Percentiles rank a stretch among this genome's conserved stretches.
Evolutionary conservation across 2,329 filamentous ascomycete genomes (phyloP).

Genomic region (Fusarium continuum): DNA sequence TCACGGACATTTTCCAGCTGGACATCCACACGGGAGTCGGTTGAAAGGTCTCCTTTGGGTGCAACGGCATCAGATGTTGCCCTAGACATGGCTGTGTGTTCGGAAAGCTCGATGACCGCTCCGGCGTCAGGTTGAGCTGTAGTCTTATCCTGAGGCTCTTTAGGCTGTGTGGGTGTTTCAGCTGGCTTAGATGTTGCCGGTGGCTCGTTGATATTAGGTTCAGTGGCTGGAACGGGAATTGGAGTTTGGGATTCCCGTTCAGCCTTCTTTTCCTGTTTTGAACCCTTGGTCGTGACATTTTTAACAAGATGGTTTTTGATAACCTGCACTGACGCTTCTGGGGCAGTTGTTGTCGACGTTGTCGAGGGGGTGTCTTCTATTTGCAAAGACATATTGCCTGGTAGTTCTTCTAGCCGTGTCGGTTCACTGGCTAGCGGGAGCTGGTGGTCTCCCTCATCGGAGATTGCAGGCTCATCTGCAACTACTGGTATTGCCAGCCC

Average conservation of each 20-base stretch:
- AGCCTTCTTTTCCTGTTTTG: slow-evolving; percentile 55
- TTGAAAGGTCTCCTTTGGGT: background rate
- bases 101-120: background rate
- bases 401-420: background rate
- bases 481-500: slow-evolving; percentile 8
- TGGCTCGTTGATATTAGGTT: background rate
- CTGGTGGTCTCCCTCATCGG: background rate
- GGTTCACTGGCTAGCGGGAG: background rate
- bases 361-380: background rate
- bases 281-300: slow-evolving; percentile 44
- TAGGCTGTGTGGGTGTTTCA: background rate
- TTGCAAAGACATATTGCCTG: background rate
- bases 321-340: slow-evolving; percentile 9
- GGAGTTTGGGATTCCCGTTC: slow-evolving; percentile 4
- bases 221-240: background rate
- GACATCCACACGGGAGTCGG: background rate
- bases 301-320: slow-evolving; percentile 23
- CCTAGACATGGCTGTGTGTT: background rate
- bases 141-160: too few species aligned
- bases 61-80: background rate
- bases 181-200: too few species aligned
- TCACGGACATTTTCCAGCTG: background rate
- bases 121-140: background rate
- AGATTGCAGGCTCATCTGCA: background rate
- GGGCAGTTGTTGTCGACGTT: background rate